These are phyloP conservation scores for Murraya paniculata DNA, from an alignment of 345 rosid genomes.

Conservation along the genomic window DNA sequence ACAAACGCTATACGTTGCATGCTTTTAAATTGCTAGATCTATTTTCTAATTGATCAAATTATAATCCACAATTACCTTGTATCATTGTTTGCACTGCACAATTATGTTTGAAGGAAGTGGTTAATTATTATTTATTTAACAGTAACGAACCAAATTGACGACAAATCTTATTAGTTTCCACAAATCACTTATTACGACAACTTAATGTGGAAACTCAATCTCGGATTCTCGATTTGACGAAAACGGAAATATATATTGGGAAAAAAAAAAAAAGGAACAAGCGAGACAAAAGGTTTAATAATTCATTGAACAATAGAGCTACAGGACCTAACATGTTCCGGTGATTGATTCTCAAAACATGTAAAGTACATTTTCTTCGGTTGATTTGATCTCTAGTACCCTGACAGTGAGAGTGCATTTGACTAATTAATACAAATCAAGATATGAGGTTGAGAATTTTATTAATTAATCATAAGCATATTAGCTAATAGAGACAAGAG, in stretches of 20 bases:
- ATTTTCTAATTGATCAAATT: no score
- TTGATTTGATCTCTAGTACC: neutral
- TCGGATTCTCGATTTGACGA: no score
- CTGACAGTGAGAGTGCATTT: neutral
- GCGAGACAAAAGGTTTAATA: neutral
- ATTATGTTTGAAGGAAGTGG: neutral
- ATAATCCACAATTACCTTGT: no score
- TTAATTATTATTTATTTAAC: neutral
- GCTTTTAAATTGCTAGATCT: no score
- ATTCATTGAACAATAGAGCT: neutral
- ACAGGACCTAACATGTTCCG: neutral
- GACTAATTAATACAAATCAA: neutral
- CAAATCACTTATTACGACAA: neutral
- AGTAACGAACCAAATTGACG: neutral
- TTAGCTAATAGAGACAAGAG: constrained; percentile 9
- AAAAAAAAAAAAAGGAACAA: neutral
- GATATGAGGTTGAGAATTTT: neutral
- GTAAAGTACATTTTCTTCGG: neutral
- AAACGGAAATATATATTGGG: neutral
- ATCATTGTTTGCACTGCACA: neutral
- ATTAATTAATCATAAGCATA: neutral
- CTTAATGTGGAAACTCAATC: neutral
- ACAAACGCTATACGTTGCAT: no score
- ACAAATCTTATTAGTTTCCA: neutral
- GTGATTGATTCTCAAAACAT: constrained; percentile 1